A percentile compares a stretch with the other conserved stretches of the same genome.
Conservation (phyloP, 805 yeast species). For the Starmera dryadoides region DNA sequence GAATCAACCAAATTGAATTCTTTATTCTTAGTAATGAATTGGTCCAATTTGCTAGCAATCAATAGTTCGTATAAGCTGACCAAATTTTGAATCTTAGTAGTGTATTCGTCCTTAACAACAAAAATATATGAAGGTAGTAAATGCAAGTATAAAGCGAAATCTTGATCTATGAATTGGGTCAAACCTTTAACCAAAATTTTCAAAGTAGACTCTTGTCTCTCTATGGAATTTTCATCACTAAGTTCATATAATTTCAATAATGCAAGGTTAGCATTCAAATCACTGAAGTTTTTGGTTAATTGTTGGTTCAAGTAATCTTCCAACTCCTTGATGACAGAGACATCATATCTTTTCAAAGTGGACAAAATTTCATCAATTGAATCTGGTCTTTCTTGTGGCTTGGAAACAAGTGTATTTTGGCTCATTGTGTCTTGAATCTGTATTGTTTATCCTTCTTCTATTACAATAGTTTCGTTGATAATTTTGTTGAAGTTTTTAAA, state of each 20-base stretch:
- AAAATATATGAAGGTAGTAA: conserved; percentile 34
- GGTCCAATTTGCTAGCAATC: conserved; percentile 13
- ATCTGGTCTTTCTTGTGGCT: conserved; percentile 32
- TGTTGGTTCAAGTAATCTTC: conserved; percentile 37
- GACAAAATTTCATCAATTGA: conserved; percentile 31
- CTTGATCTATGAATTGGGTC: conserved; percentile 31
- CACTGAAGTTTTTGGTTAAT: conserved; percentile 28
- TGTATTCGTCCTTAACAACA: conserved; percentile 15
- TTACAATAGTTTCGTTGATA: too few relatives aligned
- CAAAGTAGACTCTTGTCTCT: conserved; percentile 31
- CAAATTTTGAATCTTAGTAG: conserved; percentile 18
- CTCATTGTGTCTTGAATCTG: conserved; percentile 6
- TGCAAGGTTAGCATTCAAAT: conserved; percentile 38
- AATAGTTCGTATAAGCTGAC: conserved; percentile 17
- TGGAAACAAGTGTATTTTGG: conserved; percentile 25
- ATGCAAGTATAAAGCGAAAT: conserved; percentile 37
- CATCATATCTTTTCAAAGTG: conserved; percentile 37
- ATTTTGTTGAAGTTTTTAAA: too few relatives aligned
- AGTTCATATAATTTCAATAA: conserved; percentile 35
- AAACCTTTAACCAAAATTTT: conserved; percentile 34
- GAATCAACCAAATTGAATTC: conserved; percentile 14
- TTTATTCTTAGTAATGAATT: conserved; percentile 14
- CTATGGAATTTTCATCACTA: conserved; percentile 25
- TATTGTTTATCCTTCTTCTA: too few relatives aligned
- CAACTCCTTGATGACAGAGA: conserved; percentile 32